These are phyloP conservation scores for Ganoderma lingzhi DNA, from an alignment of 1,284 basidiomycete genomes.

Conservation along the genomic window DNA sequence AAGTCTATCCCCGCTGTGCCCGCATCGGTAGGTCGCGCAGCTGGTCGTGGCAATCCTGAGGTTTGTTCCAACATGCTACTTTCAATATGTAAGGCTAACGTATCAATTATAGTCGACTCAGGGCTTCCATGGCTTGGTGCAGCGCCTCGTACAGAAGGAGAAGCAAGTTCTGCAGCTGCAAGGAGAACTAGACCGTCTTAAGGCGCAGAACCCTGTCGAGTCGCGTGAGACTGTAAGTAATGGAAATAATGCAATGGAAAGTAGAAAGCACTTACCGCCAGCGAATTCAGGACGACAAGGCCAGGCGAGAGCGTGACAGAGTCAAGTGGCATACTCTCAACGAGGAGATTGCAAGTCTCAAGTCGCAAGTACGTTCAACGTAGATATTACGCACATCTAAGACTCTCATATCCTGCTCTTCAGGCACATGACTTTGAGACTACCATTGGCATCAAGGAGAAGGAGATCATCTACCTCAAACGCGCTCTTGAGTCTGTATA, in stretches of 20 bases:
- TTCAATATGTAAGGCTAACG: not conserved
- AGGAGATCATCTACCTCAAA: slow-evolving; percentile 81
- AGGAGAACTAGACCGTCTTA: slow-evolving; percentile 73
- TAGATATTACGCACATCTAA: not conserved
- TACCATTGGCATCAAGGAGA: slow-evolving; percentile 63
- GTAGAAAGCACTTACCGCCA: slow-evolving; percentile 6
- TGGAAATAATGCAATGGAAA: not conserved
- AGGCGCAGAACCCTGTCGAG: slow-evolving; percentile 63
- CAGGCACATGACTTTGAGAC: slow-evolving; percentile 67
- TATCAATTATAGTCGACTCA: slow-evolving; percentile 39
- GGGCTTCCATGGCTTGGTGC: slow-evolving; percentile 81
- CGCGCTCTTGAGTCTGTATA: slow-evolving; percentile 88
- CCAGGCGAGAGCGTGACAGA: slow-evolving; percentile 78
- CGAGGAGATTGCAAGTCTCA: slow-evolving; percentile 81
- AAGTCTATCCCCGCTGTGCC: slow-evolving; percentile 57
- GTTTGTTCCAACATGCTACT: slow-evolving; percentile 34
- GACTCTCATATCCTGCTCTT: slow-evolving; percentile 8
- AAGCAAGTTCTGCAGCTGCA: slow-evolving; percentile 83
- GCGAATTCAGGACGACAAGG: slow-evolving; percentile 72
- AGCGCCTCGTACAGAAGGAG: slow-evolving; percentile 85
- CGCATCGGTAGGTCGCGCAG: slow-evolving; percentile 43
- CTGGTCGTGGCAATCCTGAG: slow-evolving; percentile 60
- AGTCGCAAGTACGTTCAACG: slow-evolving; percentile 60
- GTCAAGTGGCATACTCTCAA: slow-evolving; percentile 78
- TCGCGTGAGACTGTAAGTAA: slow-evolving; percentile 62